A percentile compares a stretch with the other conserved stretches of the same genome.
These are phyloP conservation scores for Moringa oleifera DNA, from an alignment of 345 rosid genomes.

Conservation along the genomic window DNA sequence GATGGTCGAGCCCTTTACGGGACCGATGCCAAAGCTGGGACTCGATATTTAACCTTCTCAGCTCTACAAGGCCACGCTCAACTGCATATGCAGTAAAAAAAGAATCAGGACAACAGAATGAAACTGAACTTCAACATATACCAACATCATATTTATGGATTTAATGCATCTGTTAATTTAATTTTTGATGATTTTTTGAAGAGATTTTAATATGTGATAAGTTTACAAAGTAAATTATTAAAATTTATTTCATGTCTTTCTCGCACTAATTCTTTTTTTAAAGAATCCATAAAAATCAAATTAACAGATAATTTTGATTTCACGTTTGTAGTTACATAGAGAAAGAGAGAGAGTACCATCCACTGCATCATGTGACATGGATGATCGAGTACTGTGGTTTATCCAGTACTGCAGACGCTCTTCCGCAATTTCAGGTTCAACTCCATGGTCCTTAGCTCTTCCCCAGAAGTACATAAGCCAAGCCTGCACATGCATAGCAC, in stretches of 20 bases:
- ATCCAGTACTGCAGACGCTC: slow-evolving; percentile 74
- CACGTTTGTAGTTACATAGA: no score
- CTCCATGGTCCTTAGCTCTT: slow-evolving; percentile 60
- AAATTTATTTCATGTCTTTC: no score
- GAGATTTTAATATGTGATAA: no score
- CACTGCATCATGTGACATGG: slow-evolving; percentile 69
- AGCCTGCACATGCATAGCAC: slow-evolving; percentile 39
- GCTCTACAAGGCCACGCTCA: slow-evolving; percentile 76
- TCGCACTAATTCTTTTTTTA: no score
- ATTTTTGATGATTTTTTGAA: no score
- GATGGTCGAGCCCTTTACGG: slow-evolving; percentile 45
- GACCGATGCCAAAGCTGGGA: slow-evolving; percentile 68
- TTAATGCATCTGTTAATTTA: no score
- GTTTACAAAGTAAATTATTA: no score
- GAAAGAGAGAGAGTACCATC: slow-evolving; percentile 47
- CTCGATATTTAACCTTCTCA: slow-evolving; percentile 72
- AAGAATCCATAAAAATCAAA: no score
- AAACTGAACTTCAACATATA: neutral
- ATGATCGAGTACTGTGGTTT: slow-evolving; percentile 36
- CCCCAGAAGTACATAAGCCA: slow-evolving; percentile 91
- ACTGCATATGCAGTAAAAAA: slow-evolving; percentile 30
- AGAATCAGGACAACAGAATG: neutral
- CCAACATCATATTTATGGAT: no score
- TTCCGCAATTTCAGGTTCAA: slow-evolving; percentile 72
- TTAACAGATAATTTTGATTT: no score